Evolutionary conservation across 1,284 basidiomycete species (phyloP), one percentile per base, ranked within the genome.

Genomic region (Termitomyces sp.): DNA sequence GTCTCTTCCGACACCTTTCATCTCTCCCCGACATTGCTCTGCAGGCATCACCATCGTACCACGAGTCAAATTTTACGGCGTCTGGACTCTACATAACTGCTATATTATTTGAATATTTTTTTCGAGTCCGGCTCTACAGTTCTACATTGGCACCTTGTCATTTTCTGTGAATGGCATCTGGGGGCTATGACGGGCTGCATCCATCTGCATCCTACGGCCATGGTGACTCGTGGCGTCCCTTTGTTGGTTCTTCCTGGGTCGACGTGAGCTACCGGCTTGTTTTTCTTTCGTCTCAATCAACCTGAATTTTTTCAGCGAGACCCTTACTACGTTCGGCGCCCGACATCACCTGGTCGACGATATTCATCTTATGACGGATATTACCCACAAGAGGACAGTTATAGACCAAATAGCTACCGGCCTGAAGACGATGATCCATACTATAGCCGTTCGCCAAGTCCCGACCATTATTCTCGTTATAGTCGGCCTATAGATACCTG

Each of bases 281-380:
- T 50, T 43, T 28, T 41, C 17, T 40, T 10, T 52, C 38, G 45
- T 34, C 56, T 58, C 33, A 52, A 46, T n/a, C 31, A 56, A 45
- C 19, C 24, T 19, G 45, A 45, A 12, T 30, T 26, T 44, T 58
- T 52, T n/a, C 49, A 75, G 73, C 62, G 72, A 44, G 64, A 66
- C 21, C 53, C 64, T 47, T 63, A 62, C 58, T 57, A 66, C 50
- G 57, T 67, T 56, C 75, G 73, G 52, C 71, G 70, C 63, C 76
- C 72, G 50, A 73, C 73, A 50, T 79, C 80, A 48, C 79, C 82
- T 38, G 68, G 73, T 50, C 73, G 79, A 56, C 68, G 73, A 56
- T 72, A 66, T 56, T 51, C 62, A n/a, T 62, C 74, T 30, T 82
- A 79, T 59, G 79, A 84, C 62, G 73, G 74, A 49, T 84, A 81